Conservation (phyloP, 2,329 filamentous ascomycete genomes). For the Ceratocystis eucalypticola region DNA sequence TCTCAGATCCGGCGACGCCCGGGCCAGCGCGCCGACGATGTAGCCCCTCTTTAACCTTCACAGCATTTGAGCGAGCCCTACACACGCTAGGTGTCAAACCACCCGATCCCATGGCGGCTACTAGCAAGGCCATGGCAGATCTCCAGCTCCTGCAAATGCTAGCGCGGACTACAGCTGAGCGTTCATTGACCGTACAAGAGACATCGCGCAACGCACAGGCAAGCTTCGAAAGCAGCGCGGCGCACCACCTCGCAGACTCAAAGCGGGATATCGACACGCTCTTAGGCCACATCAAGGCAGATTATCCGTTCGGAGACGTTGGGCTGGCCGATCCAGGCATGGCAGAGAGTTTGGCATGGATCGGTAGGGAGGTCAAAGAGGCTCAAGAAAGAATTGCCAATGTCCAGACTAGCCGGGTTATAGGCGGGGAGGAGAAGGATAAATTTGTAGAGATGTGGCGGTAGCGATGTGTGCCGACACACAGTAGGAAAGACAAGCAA, state of each 20-base stretch:
- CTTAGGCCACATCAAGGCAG: conserved; percentile 39
- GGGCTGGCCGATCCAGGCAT: conserved; percentile 41
- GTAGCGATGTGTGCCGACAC: neutral
- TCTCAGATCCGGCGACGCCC: neutral
- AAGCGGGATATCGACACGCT: conserved; percentile 36
- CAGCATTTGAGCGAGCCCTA: neutral
- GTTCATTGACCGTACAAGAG: conserved; percentile 31
- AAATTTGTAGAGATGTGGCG: conserved; percentile 36
- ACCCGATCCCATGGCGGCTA: neutral
- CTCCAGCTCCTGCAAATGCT: neutral
- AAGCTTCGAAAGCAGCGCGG: conserved; percentile 34
- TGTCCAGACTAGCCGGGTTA: conserved; percentile 28
- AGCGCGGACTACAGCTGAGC: conserved; percentile 28
- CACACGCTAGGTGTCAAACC: neutral
- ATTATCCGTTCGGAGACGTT: conserved; percentile 37
- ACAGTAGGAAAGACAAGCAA: neutral
- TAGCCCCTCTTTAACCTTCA: neutral
- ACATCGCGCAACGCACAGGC: conserved; percentile 36
- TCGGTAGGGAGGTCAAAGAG: conserved; percentile 34
- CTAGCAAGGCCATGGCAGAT: neutral
- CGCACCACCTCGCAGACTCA: conserved; percentile 34
- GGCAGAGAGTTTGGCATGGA: conserved; percentile 35
- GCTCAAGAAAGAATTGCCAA: conserved; percentile 29
- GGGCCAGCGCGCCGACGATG: neutral
- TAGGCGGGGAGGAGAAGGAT: conserved; percentile 35